Evolutionary conservation across 1,139 yeast genomes (phyloP).

Genomic region (Candida sanyaensis): DNA sequence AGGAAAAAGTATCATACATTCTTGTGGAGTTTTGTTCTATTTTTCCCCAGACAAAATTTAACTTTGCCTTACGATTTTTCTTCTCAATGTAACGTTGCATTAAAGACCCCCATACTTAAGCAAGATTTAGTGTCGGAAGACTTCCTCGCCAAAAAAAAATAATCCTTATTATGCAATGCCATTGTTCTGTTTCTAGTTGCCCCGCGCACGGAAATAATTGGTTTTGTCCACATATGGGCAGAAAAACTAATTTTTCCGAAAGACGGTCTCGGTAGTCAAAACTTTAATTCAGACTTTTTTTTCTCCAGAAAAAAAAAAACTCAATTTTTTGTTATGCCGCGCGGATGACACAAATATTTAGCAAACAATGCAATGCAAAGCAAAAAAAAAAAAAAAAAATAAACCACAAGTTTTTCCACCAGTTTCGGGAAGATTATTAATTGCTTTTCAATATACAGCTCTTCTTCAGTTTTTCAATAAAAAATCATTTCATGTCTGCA

Average conservation of each 20-base stretch:
- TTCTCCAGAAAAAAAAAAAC: background rate
- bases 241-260: background rate
- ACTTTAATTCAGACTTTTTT: background rate
- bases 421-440: background rate
- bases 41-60: background rate
- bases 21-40: background rate
- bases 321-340: no score
- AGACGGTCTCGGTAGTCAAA: background rate
- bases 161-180: background rate
- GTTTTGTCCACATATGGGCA: background rate
- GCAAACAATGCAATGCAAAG: no score
- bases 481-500: background rate
- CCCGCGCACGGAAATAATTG: background rate
- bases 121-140: background rate
- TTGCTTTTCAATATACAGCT: background rate
- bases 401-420: background rate
- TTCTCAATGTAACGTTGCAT: constrained; percentile 13
- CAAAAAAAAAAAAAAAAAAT: no score
- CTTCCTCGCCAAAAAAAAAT: background rate
- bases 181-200: background rate
- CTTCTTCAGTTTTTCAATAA: background rate
- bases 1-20: background rate
- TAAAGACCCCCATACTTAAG: constrained; percentile 5
- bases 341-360: no score
- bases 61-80: background rate